Base-by-base conservation (phyloP, 1,284 basidiomycete species). In the Tilletiaria anomala region DNA sequence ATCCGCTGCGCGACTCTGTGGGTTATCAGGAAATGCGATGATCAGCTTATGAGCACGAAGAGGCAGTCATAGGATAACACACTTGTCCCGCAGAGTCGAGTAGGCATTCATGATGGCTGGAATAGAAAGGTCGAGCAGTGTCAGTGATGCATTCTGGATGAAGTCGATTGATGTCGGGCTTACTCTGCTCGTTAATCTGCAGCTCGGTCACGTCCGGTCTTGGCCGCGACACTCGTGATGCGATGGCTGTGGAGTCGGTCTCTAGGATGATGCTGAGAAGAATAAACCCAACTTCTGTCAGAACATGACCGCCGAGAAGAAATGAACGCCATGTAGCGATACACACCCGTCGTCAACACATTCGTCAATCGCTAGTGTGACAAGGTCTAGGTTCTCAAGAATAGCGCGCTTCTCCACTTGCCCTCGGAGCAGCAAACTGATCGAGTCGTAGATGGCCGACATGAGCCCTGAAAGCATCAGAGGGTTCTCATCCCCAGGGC, bases 301-400 rank as follows among this genome's bases (percentile, higher is more conserved):
- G n/a, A n/a, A n/a, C n/a, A n/a, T n/a, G n/a, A n/a, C n/a, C n/a
- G n/a, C n/a, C n/a, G n/a, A n/a, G n/a, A n/a, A n/a, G n/a, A n/a
- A 43, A 39, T n/a, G n/a, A n/a, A n/a, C n/a, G n/a, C n/a, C n/a
- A n/a, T n/a, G n/a, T n/a, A n/a, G n/a, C n/a, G n/a, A n/a, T 10
- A 75, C 80, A 61, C 66, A 93, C 89, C 89, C 91, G 64, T 97
- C 88, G 69, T 99, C 93, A 40, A 97, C 79, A 5, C 87, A 89
- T 73, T 99, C 93, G 70, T 97, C 93, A 35, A 96, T 71, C 49
- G 88, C 91, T 14, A 99, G 72, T 39, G 94, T 72, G 4, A 94
- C 84, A 48, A 97, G 65, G 70, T 97, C 93, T 40, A 97, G 70
- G 69, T 89, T 94, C 72, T 97, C 93, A 42, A 97, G 72, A 34